phyloP scores from a whole-genome alignment of 345 rosid species.

The Lagerstroemia speciosa region DNA sequence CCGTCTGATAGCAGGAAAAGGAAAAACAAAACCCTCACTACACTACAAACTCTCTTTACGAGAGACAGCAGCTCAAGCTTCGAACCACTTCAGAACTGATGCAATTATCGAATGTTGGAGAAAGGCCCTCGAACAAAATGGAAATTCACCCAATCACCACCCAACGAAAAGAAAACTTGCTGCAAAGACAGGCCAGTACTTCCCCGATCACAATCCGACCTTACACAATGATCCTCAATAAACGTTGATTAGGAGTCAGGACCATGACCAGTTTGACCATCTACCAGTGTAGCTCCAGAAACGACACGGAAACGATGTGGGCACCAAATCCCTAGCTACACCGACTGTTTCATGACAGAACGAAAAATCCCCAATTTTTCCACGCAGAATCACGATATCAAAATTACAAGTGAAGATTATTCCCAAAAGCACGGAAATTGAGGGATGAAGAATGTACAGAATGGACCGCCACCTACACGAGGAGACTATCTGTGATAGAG shows the following conservation, averaged over 20 bases:
- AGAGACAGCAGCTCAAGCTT: not conserved
- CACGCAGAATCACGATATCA: not conserved
- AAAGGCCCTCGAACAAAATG: not conserved
- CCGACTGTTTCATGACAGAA: not conserved
- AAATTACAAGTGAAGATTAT: not conserved
- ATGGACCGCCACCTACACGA: not conserved
- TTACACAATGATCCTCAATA: not conserved
- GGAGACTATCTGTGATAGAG: not conserved
- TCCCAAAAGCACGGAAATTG: not conserved
- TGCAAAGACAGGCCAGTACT: not conserved
- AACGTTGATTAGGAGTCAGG: not conserved
- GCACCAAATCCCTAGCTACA: not conserved
- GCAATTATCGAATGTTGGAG: not conserved
- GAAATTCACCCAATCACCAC: not conserved
- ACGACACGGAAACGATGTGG: not conserved
- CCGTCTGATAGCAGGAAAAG: constrained; percentile 6
- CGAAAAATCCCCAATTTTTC: not conserved
- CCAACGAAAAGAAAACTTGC: not conserved
- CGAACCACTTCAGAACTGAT: not conserved
- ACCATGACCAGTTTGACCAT: not conserved
- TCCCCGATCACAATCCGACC: not conserved
- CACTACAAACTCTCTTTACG: not conserved
- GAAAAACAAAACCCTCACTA: not conserved
- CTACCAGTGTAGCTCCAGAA: not conserved
- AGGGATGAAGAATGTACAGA: not conserved